Percentiles rank a stretch among this genome's conserved stretches.
Evolutionary conservation across 2,329 filamentous ascomycete species (phyloP).

Genomic region (Pestalotiopsis sp.): DNA sequence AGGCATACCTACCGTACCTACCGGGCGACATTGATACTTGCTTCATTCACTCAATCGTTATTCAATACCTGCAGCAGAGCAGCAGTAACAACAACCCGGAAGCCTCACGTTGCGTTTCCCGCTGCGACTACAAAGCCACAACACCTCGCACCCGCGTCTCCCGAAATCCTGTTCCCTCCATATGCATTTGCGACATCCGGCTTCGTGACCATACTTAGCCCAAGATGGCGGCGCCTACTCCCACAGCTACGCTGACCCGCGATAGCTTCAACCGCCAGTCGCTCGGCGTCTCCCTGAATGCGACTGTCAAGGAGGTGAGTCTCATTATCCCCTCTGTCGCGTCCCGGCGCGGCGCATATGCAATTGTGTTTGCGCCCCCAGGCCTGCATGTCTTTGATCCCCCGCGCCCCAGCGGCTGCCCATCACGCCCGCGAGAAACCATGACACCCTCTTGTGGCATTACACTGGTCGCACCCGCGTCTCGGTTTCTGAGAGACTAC

Average conservation of each 20-base stretch:
- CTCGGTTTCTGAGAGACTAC: background rate
- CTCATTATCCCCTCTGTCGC: background rate
- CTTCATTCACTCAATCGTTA: background rate
- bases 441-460: background rate
- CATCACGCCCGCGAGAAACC: background rate
- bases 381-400: background rate
- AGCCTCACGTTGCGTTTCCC: background rate
- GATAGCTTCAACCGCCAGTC: slow-evolving; percentile 64
- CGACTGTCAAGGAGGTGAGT: slow-evolving; percentile 66
- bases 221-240: slow-evolving; percentile 8
- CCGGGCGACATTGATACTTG: background rate
- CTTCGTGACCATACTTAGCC: slow-evolving; percentile 8
- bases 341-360: slow-evolving; percentile 7
- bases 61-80: background rate
- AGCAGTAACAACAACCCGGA: background rate
- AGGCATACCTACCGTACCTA: background rate
- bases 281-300: slow-evolving; percentile 64
- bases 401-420: background rate
- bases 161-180: background rate
- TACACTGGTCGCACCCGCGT: background rate
- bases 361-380: slow-evolving; percentile 8
- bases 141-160: background rate
- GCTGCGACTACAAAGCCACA: background rate
- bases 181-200: slow-evolving; percentile 4
- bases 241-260: slow-evolving; percentile 30